Base-by-base conservation (phyloP, 257 asterid species). In the Solanum bulbocastanum region DNA sequence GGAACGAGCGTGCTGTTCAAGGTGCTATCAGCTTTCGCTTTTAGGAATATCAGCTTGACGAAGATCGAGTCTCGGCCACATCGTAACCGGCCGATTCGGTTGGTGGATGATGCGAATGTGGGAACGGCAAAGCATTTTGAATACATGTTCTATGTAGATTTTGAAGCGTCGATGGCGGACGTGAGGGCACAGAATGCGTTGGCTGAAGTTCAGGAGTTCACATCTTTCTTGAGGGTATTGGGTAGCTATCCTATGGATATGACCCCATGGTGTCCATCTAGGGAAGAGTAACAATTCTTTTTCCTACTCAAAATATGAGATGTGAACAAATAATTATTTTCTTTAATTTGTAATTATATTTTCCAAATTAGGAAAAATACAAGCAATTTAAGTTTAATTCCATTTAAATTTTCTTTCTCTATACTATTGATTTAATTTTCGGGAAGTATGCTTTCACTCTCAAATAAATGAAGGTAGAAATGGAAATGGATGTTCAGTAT, bases 191-290 rank as follows among this genome's bases (percentile, higher is more conserved):
- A 96, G 84, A 96, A 94, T 65, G 99, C 99, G 2, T 83, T 96
- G 66, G 95, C 98, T 5, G 99, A 96, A 91, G 96, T 96, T 84
- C 98, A 96, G 90, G 99, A 96, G 79, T 96, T 94, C 90, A 95
- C 98, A 10, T 94, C 98, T 16, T 96, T 96, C 89, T 89, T 96
- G 93, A 89, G 99, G 91, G 98, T 96, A 27, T 87, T 96, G 82
- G 99, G 98, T 7, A 96, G 99, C 84, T 96, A 96, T 86, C 98
- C 99, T 10, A 95, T 96, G 94, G 99, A 96, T 62, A 94, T 96
- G 98, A 93, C 98, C 22, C 98, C 98, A 2, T 96, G 98, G 98
- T 71, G 89, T 83, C 96, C 96, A 56, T 89, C 98, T 58, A 58
- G 89, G 71, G 92, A 79, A n/a, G 90, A 91, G 20, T 89, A 83